Evolutionary conservation across 306 rosid genomes (phyloP), one percentile per base, ranked within the genome.

Genomic region (Phaseolus lunatus): DNA sequence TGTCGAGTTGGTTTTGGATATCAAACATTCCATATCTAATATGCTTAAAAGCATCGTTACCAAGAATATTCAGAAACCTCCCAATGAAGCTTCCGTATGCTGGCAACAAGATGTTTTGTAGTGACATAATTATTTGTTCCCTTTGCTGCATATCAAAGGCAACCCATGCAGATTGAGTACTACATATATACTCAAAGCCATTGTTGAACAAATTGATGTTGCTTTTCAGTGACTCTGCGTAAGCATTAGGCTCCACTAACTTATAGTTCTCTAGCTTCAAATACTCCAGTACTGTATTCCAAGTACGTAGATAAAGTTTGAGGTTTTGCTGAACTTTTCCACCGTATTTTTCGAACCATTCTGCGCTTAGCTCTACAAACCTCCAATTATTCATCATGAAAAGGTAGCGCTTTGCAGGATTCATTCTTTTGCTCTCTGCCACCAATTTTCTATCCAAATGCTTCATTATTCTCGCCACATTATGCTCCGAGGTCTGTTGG

Each of bases 311-410:
- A 85, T 87, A 93, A 54, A 63, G 86, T 39, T 57, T 67, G 4
- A 78, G 81, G 77, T 86, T 49, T 73, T 93, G 86, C 54, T 82
- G 73, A 39, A 83, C 70, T 57, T 23, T 57, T 11, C 3, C 58
- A 87, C 78, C 58, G 88, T 86, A 87, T 35, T 86, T 88, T 41
- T 89, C 11, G 68, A 61, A 49, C 20, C 5, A 1, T 16, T n/a
- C 5, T 49, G 22, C 10, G 6, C 7, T 2, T 16, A 49, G 31
- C 78, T 79, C 87, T 44, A 89, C 88, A 77, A 83, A 89, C 64
- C 85, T 76, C 49, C 89, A 86, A 70, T 88, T 93, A 78, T 88
- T 91, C 92, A 93, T 85, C 88, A 91, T 79, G 73, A 87, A 90
- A 52, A 90, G 54, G 45, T 67, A 81, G 73, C 85, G 53, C 73